Conservation (phyloP, 345 rosid genomes). For the Pistacia vera region DNA sequence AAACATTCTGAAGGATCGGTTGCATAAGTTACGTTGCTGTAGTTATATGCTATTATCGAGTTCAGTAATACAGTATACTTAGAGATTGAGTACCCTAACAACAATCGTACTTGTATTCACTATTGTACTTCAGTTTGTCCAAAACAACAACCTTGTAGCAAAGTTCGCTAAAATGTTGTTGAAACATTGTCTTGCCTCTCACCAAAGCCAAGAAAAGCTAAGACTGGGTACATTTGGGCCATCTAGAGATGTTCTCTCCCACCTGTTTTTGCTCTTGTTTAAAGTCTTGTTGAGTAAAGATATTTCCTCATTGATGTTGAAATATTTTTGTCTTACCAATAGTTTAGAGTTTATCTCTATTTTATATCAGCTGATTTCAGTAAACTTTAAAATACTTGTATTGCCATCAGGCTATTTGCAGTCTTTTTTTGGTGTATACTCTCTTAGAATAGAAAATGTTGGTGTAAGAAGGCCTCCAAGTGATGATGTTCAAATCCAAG, state of each 20-base stretch:
- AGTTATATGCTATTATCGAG: neutral
- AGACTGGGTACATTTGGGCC: neutral
- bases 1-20: neutral
- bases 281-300: neutral
- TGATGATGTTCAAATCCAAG: slow-evolving; percentile 72
- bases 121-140: neutral
- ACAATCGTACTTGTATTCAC: neutral
- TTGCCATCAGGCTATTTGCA: slow-evolving; percentile 62
- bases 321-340: neutral
- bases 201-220: neutral
- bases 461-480: slow-evolving; percentile 69
- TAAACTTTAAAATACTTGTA: slow-evolving; percentile 9
- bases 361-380: slow-evolving; percentile 5
- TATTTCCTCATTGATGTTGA: neutral
- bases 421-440: slow-evolving; percentile 70
- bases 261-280: neutral
- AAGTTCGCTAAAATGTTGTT: neutral
- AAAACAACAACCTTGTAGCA: neutral
- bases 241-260: neutral
- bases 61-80: no score
- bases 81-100: neutral
- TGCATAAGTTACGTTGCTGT: neutral
- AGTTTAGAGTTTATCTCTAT: neutral
- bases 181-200: neutral
- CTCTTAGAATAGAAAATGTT: slow-evolving; percentile 66